Conservation (phyloP, 164 flowering plant species). For the Warburgia ugandensis region DNA sequence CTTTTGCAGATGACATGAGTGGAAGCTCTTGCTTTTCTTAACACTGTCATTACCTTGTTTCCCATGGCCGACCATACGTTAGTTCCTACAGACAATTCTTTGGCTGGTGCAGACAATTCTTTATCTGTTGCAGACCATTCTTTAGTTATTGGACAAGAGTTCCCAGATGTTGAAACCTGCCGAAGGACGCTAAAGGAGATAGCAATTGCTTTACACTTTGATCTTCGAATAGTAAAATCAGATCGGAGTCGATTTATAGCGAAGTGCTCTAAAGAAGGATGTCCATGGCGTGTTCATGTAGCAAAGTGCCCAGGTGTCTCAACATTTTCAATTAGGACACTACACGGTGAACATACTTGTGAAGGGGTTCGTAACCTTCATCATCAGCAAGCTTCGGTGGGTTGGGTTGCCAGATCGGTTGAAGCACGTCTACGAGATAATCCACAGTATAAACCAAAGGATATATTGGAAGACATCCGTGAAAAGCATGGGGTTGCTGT, state of each 20-base stretch:
- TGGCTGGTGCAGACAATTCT: no score
- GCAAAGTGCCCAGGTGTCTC: conserved; percentile 69
- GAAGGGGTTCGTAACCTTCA: conserved; percentile 59
- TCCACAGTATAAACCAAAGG: conserved; percentile 80
- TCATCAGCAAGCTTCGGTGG: conserved; percentile 86
- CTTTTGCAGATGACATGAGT: no score
- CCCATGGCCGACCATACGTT: no score
- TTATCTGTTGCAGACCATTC: no score
- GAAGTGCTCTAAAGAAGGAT: conserved; percentile 72
- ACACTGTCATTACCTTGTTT: no score
- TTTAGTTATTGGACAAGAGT: conserved; percentile 72
- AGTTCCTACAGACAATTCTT: no score
- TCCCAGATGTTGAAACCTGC: conserved; percentile 77
- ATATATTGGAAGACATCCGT: conserved; percentile 69
- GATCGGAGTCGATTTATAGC: conserved; percentile 74
- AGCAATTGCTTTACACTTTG: conserved; percentile 84
- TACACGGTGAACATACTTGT: conserved; percentile 77
- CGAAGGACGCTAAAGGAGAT: conserved; percentile 73
- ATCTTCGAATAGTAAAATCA: conserved; percentile 66
- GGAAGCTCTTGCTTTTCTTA: no score
- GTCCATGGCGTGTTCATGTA: conserved; percentile 91
- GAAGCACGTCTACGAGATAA: conserved; percentile 60
- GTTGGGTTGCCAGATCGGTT: conserved; percentile 74
- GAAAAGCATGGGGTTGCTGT: conserved; percentile 68
- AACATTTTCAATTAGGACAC: conserved; percentile 70